Evolutionary conservation across 164 flowering plant species (phyloP), one percentile per base, ranked within the genome.

Genomic region (Annona squamosa): DNA sequence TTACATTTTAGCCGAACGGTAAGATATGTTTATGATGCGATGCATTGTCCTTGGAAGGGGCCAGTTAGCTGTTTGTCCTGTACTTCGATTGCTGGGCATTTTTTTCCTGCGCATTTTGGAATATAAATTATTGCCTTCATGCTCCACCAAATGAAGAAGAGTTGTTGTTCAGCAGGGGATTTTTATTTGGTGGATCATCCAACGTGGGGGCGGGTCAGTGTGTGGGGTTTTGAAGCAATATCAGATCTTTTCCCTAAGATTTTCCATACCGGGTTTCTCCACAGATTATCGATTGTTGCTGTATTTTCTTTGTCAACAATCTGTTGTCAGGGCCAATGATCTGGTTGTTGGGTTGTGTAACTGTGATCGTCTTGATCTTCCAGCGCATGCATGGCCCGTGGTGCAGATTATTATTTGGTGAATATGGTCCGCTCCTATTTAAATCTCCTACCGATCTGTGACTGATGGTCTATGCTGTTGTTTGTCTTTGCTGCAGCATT

Each of bases 401-500:
- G 59, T 7, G 13, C 13, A 16, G 59, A 52, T 52, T 16, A 52
- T 16, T 52, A 5, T 9, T 9, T 16, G 13, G 13, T 52, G 59
- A 52, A 52, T 16, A 3, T 63, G 17, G 65, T 3, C 37, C 37
- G 2, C 2, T 63, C 65, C 37, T 37, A 18, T 26, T 64, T 19
- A 10, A 41, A 19, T 64, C 9, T 64, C 67, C 19, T 43, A 64
- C 5, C 42, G 19, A 6, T 43, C 12, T 64, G 19, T 37, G 37
- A 64, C 12, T 3, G 19, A n/a, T 19, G 10, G 13, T 45, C 42
- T 44, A 42, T 44, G 46, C 42, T 13, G 12, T 43, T 13, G 12
- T 41, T 66, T 66, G 42, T 63, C 65, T 57, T 52, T 48, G n/a
- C n/a, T 75, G 43, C 84, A 90, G 98, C 92, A 43, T 84, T 89